These are phyloP conservation scores for Paecilomyces niveus DNA, from an alignment of 2,329 filamentous ascomycete genomes.

Conservation along the genomic window DNA sequence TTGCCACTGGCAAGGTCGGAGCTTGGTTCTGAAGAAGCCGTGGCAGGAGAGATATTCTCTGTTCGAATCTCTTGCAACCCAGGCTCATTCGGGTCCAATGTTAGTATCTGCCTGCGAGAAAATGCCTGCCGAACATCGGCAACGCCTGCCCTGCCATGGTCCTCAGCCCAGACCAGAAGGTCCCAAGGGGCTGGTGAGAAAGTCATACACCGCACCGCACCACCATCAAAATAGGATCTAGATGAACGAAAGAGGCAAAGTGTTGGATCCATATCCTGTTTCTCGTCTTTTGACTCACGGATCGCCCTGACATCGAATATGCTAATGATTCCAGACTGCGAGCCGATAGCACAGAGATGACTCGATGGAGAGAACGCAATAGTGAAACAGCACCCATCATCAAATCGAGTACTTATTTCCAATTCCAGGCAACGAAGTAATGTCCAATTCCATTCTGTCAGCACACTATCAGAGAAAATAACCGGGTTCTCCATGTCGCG, in stretches of 20 bases:
- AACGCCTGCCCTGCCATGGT: constrained; percentile 51
- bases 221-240: constrained; percentile 59
- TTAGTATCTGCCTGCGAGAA: constrained; percentile 36
- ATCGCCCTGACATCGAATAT: constrained; percentile 36
- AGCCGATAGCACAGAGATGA: constrained; percentile 43
- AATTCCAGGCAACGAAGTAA: constrained; percentile 31
- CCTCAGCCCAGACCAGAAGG: constrained; percentile 88
- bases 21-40: constrained; percentile 14
- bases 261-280: constrained; percentile 39
- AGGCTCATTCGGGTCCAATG: constrained; percentile 27
- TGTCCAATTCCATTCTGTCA: constrained; percentile 36
- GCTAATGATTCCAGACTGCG: constrained; percentile 42
- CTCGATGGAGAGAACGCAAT: constrained; percentile 44
- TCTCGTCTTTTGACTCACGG: constrained; percentile 12
- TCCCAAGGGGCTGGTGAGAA: constrained; percentile 89
- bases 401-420: constrained; percentile 31
- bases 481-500: constrained; percentile 20
- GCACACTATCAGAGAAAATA: constrained; percentile 19
- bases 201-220: constrained; percentile 82
- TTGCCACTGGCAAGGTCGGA: constrained; percentile 16
- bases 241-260: constrained; percentile 73
- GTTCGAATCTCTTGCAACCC: constrained; percentile 25
- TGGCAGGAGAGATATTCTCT: constrained; percentile 19
- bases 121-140: constrained; percentile 43
- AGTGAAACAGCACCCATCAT: constrained; percentile 41